Evolutionary conservation across 23 red algal genomes (phyloP), one percentile per base, ranked within the genome.

Genomic region (Cyanidiococcus yangmingshanensis): DNA sequence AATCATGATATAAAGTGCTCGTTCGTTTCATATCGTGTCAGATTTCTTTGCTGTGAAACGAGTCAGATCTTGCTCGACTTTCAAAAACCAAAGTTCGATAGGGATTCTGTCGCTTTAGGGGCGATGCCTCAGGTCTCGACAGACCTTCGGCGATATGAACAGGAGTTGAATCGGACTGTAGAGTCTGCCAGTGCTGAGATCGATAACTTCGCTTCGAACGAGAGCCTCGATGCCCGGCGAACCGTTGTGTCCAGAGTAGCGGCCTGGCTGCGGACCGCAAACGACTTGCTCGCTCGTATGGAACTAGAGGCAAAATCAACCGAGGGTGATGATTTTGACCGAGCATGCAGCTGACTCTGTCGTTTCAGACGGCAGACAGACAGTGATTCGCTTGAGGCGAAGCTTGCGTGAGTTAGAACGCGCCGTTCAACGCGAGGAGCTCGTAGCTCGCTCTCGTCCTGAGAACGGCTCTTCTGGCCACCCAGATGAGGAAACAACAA

Each of bases 221-320:
- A 7, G 7, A 21, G 45, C 21, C 12, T 21, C 21, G 45, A 54
- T 15, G 45, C 45, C 21, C 45, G 45, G 45, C 45, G 45, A 54
- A 7, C 7, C 45, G 45, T 54, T 21, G 45, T 54, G 45, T 54
- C 45, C 45, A 54, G 45, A 54, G 21, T 54, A 54, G 21, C 45
- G 45, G 12, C 7, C 45, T 54, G n/a, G 63, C 63, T 71, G 63
- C 63, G 32, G 63, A 35, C 32, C 3, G 63, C 63, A 7, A 71
- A 71, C 63, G 63, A 71, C 63, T 32, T 71, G n/a, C 32, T 71
- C n/a, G 63, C 63, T 7, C 63, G 32, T 12, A 71, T 71, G 63
- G 63, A 71, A 29, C 32, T 71, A 29, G 63, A 71, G 63, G 63
- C 32, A 2, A 25, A 35, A 32, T 32, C 63, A 3, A 32, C n/a